Conservation (phyloP, 129 eudicot species). For the Chrysanthemum seticuspe region DNA sequence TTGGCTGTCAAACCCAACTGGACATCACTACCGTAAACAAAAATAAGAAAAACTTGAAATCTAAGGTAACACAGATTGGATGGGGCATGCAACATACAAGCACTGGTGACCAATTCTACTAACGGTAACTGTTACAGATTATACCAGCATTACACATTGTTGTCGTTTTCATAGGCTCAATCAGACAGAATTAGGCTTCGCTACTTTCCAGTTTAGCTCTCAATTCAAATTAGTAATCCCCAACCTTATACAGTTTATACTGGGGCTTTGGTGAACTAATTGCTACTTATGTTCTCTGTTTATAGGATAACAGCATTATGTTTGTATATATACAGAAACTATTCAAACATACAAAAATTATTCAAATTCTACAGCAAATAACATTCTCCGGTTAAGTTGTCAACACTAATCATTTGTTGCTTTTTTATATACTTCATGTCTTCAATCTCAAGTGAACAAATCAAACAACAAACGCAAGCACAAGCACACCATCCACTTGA, state of each 20-base stretch:
- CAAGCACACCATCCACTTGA: background rate
- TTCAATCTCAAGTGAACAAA: background rate
- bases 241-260: background rate
- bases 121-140: constrained; percentile 6
- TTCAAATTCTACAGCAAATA: background rate
- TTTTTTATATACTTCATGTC: background rate
- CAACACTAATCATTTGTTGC: constrained; percentile 9
- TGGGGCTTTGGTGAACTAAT: constrained; percentile 4
- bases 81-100: constrained; percentile 8
- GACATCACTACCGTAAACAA: constrained; percentile 79
- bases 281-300: constrained; percentile 1
- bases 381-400: constrained; percentile 1
- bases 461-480: background rate
- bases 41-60: constrained; percentile 48
- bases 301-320: background rate
- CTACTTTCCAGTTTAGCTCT: constrained; percentile 10
- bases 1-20: constrained; percentile 99
- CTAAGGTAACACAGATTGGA: constrained; percentile 12
- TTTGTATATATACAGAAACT: background rate
- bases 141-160: background rate
- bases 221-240: constrained; percentile 4
- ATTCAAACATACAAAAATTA: background rate
- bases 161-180: background rate
- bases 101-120: background rate
- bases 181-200: background rate